phyloP scores from a whole-genome alignment of 176 grass and related monocot species.

The Oropetium thomaeum region DNA sequence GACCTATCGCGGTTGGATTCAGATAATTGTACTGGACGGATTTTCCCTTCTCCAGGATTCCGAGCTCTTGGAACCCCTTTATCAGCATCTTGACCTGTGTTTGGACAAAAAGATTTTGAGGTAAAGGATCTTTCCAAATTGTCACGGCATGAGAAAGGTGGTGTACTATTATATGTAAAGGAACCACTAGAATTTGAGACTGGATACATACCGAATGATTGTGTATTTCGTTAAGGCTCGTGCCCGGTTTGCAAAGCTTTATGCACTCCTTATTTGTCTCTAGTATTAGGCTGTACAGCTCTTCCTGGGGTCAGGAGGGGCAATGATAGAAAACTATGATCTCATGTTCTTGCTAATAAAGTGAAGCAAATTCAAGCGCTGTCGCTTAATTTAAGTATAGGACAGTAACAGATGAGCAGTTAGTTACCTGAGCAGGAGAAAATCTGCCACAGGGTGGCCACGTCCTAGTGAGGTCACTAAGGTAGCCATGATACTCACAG shows the following conservation, averaged over 20 bases:
- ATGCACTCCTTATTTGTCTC: slow-evolving; percentile 95
- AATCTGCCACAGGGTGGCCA: slow-evolving; percentile 82
- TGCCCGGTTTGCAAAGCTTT: slow-evolving; percentile 88
- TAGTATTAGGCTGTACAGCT: slow-evolving; percentile 87
- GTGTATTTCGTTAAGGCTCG: slow-evolving; percentile 76
- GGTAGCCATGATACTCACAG: slow-evolving; percentile 96
- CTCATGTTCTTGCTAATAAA: background rate
- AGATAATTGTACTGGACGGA: slow-evolving; percentile 68
- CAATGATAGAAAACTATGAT: background rate
- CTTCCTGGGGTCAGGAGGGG: slow-evolving; percentile 61
- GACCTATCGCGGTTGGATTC: slow-evolving; percentile 96
- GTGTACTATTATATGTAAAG: background rate
- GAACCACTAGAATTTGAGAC: background rate
- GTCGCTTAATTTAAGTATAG: background rate
- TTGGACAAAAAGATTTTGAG: background rate
- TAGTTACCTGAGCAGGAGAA: slow-evolving; percentile 69
- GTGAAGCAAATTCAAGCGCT: background rate
- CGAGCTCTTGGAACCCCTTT: slow-evolving; percentile 80
- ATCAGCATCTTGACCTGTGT: slow-evolving; percentile 71
- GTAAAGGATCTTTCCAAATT: background rate
- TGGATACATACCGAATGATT: slow-evolving; percentile 57
- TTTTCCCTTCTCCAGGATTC: slow-evolving; percentile 64
- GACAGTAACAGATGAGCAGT: background rate
- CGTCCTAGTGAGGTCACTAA: slow-evolving; percentile 85
- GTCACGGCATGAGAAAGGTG: background rate